Percentiles rank a stretch among this genome's conserved stretches.
Evolutionary conservation across 345 rosid genomes (phyloP).

Genomic region (Populus alba): DNA sequence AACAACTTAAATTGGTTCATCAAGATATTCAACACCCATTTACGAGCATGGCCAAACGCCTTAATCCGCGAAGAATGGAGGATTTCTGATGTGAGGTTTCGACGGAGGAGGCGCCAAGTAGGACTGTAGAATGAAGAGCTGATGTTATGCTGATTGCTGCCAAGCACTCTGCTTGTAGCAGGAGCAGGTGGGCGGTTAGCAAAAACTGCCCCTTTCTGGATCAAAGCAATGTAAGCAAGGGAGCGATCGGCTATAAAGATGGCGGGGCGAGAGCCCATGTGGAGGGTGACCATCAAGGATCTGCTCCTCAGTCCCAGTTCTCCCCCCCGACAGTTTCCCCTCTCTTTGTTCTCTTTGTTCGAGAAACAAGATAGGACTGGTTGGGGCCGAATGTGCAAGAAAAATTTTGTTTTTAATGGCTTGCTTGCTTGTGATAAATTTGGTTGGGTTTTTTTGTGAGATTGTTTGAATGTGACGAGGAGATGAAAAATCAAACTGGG

Average conservation of each 20-base stretch:
- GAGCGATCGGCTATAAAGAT: conserved; percentile 18
- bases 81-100: conserved; percentile 22
- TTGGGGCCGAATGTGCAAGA: no score
- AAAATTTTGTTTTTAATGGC: no score
- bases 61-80: conserved; percentile 22
- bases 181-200: neutral
- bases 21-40: conserved; percentile 8
- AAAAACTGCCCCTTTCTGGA: conserved; percentile 15
- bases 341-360: no score
- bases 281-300: conserved; percentile 10
- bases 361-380: no score
- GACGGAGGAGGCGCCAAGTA: conserved; percentile 26
- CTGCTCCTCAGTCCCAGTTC: no score
- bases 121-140: conserved; percentile 6
- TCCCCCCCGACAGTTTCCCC: no score
- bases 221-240: conserved; percentile 22
- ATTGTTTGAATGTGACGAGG: no score
- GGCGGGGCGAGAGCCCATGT: conserved; percentile 4
- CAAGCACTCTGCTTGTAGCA: neutral
- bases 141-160: neutral
- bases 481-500: no score
- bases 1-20: neutral
- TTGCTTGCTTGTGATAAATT: no score
- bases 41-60: conserved; percentile 12
- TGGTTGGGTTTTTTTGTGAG: no score